These are phyloP conservation scores for Xylaria sp. DNA, from an alignment of 2,329 filamentous ascomycete genomes.

Conservation along the genomic window DNA sequence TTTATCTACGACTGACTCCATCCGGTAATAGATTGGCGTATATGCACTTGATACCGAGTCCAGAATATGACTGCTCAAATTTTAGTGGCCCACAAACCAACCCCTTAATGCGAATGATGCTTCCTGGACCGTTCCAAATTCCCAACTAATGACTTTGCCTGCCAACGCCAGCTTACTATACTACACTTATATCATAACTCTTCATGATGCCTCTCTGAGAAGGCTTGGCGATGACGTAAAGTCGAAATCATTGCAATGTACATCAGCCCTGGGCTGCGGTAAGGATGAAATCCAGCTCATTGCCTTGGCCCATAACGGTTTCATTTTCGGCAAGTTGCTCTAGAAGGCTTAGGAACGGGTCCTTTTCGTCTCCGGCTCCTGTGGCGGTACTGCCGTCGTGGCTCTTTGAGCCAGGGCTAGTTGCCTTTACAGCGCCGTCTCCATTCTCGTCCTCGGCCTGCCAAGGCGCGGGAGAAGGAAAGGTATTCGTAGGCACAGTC, in stretches of 20 bases:
- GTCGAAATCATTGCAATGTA: not conserved
- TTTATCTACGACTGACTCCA: conserved; percentile 11
- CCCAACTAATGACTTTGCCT: conserved; percentile 13
- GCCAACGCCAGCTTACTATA: conserved; percentile 27
- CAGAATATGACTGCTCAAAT: conserved; percentile 4
- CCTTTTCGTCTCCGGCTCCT: conserved; percentile 71
- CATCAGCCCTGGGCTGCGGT: conserved; percentile 45
- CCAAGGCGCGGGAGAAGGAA: conserved; percentile 63
- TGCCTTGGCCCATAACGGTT: conserved; percentile 72
- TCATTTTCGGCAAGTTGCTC: conserved; percentile 88
- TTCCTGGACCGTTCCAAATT: conserved; percentile 9
- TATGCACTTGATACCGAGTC: conserved; percentile 16
- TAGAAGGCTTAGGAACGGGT: conserved; percentile 80
- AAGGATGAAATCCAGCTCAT: conserved; percentile 82
- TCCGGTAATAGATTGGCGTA: conserved; percentile 7
- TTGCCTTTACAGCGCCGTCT: conserved; percentile 39
- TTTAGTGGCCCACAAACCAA: conserved; percentile 15
- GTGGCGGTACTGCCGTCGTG: conserved; percentile 61
- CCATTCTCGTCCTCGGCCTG: conserved; percentile 50
- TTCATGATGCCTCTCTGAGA: not conserved
- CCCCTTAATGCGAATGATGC: conserved; percentile 24
- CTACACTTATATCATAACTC: conserved; percentile 26
- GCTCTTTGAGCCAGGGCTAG: conserved; percentile 61
- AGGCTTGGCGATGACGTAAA: conserved; percentile 14
- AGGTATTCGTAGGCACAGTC: conserved; percentile 62